phyloP scores from a whole-genome alignment of 2,329 filamentous ascomycete genomes.

The Venturia effusa region DNA sequence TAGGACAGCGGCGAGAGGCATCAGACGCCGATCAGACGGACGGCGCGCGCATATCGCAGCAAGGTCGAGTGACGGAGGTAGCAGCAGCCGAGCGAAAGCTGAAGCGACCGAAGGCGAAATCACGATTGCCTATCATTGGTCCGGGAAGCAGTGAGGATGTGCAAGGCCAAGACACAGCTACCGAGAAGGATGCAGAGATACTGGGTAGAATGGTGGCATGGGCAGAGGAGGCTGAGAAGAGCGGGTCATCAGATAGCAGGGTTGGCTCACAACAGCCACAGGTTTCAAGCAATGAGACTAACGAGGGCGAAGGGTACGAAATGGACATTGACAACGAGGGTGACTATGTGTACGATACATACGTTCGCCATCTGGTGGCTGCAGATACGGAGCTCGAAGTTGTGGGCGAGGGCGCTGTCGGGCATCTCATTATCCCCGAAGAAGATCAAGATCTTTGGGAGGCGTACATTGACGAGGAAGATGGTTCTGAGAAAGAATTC shows the following conservation, averaged over 20 bases:
- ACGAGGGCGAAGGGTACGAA: constrained; percentile 25
- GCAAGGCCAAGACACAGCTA: neutral
- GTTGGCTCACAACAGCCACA: constrained; percentile 17
- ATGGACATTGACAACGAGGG: constrained; percentile 32
- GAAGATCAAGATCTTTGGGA: constrained; percentile 48
- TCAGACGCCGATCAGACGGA: neutral
- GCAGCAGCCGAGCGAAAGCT: constrained; percentile 3
- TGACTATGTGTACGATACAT: constrained; percentile 53
- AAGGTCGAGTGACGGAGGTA: neutral
- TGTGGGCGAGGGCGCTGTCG: constrained; percentile 25
- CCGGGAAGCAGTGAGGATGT: neutral
- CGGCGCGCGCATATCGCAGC: neutral
- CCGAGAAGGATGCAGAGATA: neutral
- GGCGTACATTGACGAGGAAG: constrained; percentile 41
- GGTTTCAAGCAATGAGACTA: constrained; percentile 11
- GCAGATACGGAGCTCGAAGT: constrained; percentile 26
- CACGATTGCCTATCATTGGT: neutral
- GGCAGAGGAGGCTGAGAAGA: constrained; percentile 5
- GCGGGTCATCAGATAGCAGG: constrained; percentile 10
- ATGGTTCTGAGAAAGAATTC: constrained; percentile 39
- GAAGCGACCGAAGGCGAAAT: constrained; percentile 4
- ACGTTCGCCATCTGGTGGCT: constrained; percentile 37
- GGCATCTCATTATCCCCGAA: constrained; percentile 39
- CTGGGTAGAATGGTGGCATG: constrained; percentile 1
- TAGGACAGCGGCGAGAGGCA: neutral